Conservation (phyloP, 1,139 yeast species). For the Pneumocystis wakefieldiae region DNA sequence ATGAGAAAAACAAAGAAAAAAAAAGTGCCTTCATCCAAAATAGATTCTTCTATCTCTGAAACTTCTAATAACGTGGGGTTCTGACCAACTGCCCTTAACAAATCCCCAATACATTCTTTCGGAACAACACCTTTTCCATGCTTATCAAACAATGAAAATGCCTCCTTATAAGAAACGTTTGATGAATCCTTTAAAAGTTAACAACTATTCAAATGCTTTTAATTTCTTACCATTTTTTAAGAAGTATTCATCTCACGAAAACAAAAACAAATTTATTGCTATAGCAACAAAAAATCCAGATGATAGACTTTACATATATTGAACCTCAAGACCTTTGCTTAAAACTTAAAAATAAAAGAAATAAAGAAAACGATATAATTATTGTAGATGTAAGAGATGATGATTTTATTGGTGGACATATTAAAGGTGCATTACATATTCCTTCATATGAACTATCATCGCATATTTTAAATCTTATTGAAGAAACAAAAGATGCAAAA, state of each 20-base stretch:
- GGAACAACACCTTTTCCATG: slow-evolving; percentile 90
- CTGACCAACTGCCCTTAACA: slow-evolving; percentile 92
- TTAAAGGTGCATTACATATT: slow-evolving; percentile 43
- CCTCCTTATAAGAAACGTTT: slow-evolving; percentile 76
- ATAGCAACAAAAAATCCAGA: neutral
- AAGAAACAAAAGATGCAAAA: neutral
- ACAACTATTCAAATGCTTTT: neutral
- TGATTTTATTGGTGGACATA: slow-evolving; percentile 68
- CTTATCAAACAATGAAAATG: slow-evolving; percentile 91
- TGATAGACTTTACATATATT: neutral
- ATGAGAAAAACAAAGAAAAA: slow-evolving; percentile 14
- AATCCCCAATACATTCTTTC: slow-evolving; percentile 77
- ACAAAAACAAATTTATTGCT: neutral
- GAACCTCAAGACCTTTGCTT: neutral
- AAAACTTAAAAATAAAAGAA: neutral
- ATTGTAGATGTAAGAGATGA: slow-evolving; percentile 79
- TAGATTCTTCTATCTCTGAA: slow-evolving; percentile 37
- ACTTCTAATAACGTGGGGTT: slow-evolving; percentile 92
- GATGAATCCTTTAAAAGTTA: slow-evolving; percentile 3
- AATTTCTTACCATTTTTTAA: neutral
- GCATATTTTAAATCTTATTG: slow-evolving; percentile 30
- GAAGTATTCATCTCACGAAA: neutral
- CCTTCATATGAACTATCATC: slow-evolving; percentile 40
- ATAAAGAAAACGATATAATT: slow-evolving; percentile 24
- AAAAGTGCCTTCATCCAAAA: slow-evolving; percentile 24